Conservation (phyloP, 768 basidiomycete species). For the Leccinum rimulosum region DNA sequence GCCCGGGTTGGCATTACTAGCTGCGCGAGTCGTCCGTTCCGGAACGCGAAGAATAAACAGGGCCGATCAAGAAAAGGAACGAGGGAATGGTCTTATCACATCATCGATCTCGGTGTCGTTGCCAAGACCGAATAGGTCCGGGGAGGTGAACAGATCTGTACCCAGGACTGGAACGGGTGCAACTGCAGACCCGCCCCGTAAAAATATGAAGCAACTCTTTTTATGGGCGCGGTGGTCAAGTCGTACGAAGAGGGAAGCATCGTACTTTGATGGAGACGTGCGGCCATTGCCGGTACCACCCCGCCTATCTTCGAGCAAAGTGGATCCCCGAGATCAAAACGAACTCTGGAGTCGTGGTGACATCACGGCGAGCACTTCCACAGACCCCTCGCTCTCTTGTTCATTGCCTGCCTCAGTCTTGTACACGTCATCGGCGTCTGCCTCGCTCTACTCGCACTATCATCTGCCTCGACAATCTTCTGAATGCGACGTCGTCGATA, state of each 20-base stretch:
- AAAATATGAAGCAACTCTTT: slow-evolving; percentile 68
- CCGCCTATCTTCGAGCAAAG: background rate
- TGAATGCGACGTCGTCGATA: slow-evolving; percentile 21
- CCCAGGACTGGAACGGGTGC: background rate
- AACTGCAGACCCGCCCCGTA: slow-evolving; percentile 24
- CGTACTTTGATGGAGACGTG: slow-evolving; percentile 64
- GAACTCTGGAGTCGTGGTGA: slow-evolving; percentile 48
- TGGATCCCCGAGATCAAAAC: slow-evolving; percentile 9
- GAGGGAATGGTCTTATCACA: background rate
- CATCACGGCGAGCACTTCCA: slow-evolving; percentile 20
- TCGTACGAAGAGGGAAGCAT: slow-evolving; percentile 72
- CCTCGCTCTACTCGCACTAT: slow-evolving; percentile 25
- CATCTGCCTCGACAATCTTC: slow-evolving; percentile 17
- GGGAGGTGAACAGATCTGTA: background rate
- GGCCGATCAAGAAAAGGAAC: slow-evolving; percentile 42
- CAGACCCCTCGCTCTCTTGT: slow-evolving; percentile 11
- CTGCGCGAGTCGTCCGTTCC: slow-evolving; percentile 60
- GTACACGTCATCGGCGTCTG: slow-evolving; percentile 21
- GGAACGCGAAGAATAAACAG: slow-evolving; percentile 54
- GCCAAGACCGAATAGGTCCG: background rate
- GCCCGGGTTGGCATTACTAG: slow-evolving; percentile 65
- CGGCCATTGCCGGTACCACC: slow-evolving; percentile 33
- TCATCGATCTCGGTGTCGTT: background rate
- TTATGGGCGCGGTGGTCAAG: slow-evolving; percentile 55
- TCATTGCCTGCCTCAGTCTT: slow-evolving; percentile 31